Percentiles rank a stretch among this genome's conserved stretches.
Conservation (phyloP, 208 protist genomes). For the Wallacemonas sp. region DNA sequence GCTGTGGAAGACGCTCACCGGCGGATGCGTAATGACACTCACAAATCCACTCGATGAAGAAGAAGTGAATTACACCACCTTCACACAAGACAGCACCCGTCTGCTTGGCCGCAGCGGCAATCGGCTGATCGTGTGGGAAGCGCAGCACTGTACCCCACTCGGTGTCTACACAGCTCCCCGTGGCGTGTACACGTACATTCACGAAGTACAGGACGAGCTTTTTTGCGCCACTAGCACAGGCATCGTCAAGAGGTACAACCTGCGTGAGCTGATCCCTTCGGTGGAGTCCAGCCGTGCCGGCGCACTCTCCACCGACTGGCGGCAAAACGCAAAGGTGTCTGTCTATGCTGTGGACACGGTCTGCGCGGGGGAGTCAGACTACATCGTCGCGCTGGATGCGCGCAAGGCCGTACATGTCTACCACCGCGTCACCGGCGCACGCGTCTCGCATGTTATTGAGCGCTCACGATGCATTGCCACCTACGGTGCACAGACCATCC, state of each 20-base stretch:
- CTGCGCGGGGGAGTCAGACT: constrained; percentile 20
- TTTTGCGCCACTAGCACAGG: constrained; percentile 53
- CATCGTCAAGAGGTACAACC: constrained; percentile 53
- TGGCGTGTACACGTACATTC: constrained; percentile 53
- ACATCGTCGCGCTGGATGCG: constrained; percentile 22
- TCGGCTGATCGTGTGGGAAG: constrained; percentile 59
- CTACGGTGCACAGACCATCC: constrained; percentile 31
- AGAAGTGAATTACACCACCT: constrained; percentile 35
- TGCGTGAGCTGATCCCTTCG: constrained; percentile 47
- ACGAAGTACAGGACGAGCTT: constrained; percentile 41
- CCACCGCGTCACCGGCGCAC: constrained; percentile 27
- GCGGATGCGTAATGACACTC: constrained; percentile 29
- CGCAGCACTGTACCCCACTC: constrained; percentile 31
- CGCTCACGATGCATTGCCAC: constrained; percentile 25
- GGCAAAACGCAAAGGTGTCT: constrained; percentile 63
- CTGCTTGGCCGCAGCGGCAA: constrained; percentile 50
- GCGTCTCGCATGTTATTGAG: constrained; percentile 23
- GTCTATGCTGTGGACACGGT: constrained; percentile 29
- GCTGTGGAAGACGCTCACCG: constrained; percentile 65
- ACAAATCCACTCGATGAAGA: constrained; percentile 27
- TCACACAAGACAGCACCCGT: constrained; percentile 58
- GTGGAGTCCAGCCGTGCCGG: constrained; percentile 48
- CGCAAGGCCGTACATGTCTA: constrained; percentile 23
- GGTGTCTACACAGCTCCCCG: constrained; percentile 46
- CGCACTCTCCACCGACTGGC: constrained; percentile 47